Conservation (phyloP, 768 basidiomycete species). For the Termitomyces sp. region DNA sequence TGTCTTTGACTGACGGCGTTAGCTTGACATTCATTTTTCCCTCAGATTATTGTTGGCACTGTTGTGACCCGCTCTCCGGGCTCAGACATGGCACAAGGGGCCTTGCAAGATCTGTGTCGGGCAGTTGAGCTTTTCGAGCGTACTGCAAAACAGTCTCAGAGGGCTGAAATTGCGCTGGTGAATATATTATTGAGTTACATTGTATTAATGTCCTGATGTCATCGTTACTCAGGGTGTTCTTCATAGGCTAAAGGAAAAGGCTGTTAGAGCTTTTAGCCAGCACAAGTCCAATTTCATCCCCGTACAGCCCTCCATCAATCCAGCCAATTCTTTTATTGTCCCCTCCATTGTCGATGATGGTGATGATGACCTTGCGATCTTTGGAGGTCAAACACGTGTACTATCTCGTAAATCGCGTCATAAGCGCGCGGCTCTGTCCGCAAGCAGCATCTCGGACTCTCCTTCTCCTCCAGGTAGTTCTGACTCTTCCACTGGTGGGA, state of each 20-base stretch:
- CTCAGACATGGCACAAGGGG: constrained; percentile 42
- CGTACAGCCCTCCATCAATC: background rate
- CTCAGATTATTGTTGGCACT: constrained; percentile 51
- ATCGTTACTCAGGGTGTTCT: constrained; percentile 31
- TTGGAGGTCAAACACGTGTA: constrained; percentile 46
- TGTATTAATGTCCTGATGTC: background rate
- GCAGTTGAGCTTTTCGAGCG: constrained; percentile 42
- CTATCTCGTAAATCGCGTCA: constrained; percentile 19
- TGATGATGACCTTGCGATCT: constrained; percentile 46
- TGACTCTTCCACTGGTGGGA: background rate
- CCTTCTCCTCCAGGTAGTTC: constrained; percentile 14
- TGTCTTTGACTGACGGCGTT: constrained; percentile 4
- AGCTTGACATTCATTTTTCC: background rate
- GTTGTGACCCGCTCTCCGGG: constrained; percentile 54
- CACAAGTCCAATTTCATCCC: constrained; percentile 15
- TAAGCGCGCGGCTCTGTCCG: constrained; percentile 2
- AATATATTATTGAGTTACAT: background rate
- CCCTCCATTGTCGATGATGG: constrained; percentile 21
- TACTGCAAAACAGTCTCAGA: constrained; percentile 35
- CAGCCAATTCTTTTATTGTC: background rate
- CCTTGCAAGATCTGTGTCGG: constrained; percentile 40
- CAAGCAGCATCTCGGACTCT: constrained; percentile 3
- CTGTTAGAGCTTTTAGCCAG: constrained; percentile 28
- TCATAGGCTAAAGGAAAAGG: constrained; percentile 39
- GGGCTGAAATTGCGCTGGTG: constrained; percentile 43